These are phyloP conservation scores for Maudiozyma pseudohumilis DNA, from an alignment of 805 yeast species.

Conservation along the genomic window DNA sequence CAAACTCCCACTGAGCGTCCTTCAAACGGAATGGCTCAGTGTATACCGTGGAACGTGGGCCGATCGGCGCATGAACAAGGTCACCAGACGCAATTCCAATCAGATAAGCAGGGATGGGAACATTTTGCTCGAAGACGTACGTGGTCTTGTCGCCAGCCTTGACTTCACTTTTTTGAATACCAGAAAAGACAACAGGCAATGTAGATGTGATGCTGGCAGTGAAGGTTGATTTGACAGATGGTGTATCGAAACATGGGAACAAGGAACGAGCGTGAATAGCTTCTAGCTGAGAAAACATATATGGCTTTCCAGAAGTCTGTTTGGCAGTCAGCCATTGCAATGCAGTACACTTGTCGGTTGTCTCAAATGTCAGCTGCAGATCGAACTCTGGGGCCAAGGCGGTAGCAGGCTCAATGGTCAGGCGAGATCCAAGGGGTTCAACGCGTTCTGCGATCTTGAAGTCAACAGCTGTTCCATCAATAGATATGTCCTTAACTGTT, in stretches of 20 bases:
- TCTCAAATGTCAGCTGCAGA: constrained; percentile 45
- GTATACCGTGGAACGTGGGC: constrained; percentile 79
- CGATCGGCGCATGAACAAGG: constrained; percentile 53
- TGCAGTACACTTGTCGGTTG: constrained; percentile 73
- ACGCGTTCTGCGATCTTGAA: constrained; percentile 31
- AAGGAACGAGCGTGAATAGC: constrained; percentile 84
- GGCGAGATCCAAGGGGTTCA: constrained; percentile 53
- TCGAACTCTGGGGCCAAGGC: constrained; percentile 8
- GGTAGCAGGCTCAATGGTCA: constrained; percentile 27
- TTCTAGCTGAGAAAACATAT: constrained; percentile 80
- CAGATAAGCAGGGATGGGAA: constrained; percentile 79
- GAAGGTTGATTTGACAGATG: constrained; percentile 65
- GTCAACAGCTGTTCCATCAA: constrained; percentile 32
- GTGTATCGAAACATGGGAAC: constrained; percentile 88
- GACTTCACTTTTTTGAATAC: constrained; percentile 32
- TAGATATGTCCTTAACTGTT: constrained; percentile 34
- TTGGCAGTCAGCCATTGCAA: constrained; percentile 72
- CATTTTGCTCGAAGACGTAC: constrained; percentile 55
- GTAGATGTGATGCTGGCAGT: constrained; percentile 50
- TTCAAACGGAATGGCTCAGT: constrained; percentile 62
- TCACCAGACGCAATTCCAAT: constrained; percentile 83
- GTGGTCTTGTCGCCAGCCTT: constrained; percentile 14
- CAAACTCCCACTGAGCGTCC: constrained; percentile 70
- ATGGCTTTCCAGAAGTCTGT: constrained; percentile 61
- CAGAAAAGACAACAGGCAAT: constrained; percentile 66